A percentile compares a stretch with the other conserved stretches of the same genome.
phyloP scores from a whole-genome alignment of 2,329 filamentous ascomycete genomes.

The Dendrostoma leiphaemia region DNA sequence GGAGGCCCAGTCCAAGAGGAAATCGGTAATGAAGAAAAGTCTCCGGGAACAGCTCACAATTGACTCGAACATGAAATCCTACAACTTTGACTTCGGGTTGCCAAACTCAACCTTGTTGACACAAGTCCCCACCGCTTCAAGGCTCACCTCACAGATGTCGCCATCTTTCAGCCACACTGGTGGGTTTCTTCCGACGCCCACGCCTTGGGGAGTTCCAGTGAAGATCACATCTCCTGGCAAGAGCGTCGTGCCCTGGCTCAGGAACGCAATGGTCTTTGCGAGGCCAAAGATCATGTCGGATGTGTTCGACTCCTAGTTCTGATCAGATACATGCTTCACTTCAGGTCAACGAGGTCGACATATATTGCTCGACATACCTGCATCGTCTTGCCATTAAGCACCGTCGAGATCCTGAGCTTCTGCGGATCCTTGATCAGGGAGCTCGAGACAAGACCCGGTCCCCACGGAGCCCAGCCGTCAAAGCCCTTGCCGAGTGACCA shows the following conservation, averaged over 20 bases:
- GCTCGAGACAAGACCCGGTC: conserved; percentile 66
- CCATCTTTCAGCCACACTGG: conserved; percentile 68
- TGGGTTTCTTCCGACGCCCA: conserved; percentile 67
- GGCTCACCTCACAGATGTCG: conserved; percentile 66
- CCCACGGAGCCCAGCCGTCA: conserved; percentile 72
- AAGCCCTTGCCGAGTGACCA: conserved; percentile 74
- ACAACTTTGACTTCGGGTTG: conserved; percentile 33
- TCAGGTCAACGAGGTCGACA: no score
- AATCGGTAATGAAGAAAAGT: no score
- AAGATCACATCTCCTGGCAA: conserved; percentile 65
- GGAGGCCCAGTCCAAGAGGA: no score
- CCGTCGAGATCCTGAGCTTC: conserved; percentile 53
- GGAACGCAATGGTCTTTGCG: conserved; percentile 55
- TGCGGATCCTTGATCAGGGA: conserved; percentile 57
- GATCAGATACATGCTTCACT: no score
- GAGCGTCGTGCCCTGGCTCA: conserved; percentile 61
- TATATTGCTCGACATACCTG: conserved; percentile 39
- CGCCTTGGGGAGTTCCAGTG: conserved; percentile 60
- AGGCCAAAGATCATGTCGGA: conserved; percentile 64
- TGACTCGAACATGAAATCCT: no score
- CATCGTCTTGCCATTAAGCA: conserved; percentile 56
- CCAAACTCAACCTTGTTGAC: conserved; percentile 49
- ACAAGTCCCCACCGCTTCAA: conserved; percentile 64
- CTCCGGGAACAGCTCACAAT: no score
- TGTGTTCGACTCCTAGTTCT: conserved; percentile 52